These are phyloP conservation scores for Botrytis byssoidea DNA, from an alignment of 2,329 filamentous ascomycete genomes.

Conservation along the genomic window DNA sequence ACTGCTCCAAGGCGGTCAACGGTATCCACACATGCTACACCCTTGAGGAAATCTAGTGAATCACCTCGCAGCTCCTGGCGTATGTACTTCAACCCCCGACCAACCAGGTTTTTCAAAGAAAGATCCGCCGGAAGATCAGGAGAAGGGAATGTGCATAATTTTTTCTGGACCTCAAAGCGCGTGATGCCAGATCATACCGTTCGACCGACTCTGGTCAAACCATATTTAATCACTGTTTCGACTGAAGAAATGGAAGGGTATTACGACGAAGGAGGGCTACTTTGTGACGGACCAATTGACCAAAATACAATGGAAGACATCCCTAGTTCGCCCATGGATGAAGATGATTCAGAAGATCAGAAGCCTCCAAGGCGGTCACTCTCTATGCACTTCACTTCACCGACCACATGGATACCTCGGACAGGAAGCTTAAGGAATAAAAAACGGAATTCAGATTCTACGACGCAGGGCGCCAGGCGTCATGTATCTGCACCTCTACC, in stretches of 20 bases:
- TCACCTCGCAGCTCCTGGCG: constrained; percentile 33
- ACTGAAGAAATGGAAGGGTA: constrained; percentile 22
- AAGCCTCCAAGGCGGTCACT: constrained; percentile 53
- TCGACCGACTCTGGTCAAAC: constrained; percentile 37
- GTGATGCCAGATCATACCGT: constrained; percentile 34
- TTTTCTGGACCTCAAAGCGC: constrained; percentile 35
- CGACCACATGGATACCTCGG: constrained; percentile 56
- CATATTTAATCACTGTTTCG: constrained; percentile 31
- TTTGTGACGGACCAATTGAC: constrained; percentile 30
- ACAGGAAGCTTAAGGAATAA: constrained; percentile 56
- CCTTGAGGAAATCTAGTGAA: constrained; percentile 29
- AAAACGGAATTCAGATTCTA: constrained; percentile 50
- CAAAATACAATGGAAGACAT: constrained; percentile 22
- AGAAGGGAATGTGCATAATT: constrained; percentile 31
- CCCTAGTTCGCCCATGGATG: constrained; percentile 6
- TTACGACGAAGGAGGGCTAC: constrained; percentile 33
- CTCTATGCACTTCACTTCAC: constrained; percentile 59
- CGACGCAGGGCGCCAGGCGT: constrained; percentile 47
- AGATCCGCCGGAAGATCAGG: constrained; percentile 31
- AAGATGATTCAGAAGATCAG: constrained; percentile 34
- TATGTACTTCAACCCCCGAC: constrained; percentile 38
- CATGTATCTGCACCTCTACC: constrained; percentile 54
- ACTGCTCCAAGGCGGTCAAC: constrained; percentile 24
- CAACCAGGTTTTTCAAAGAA: constrained; percentile 37
- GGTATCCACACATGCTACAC: constrained; percentile 23